These are phyloP conservation scores for Penicillium nucicola DNA, from an alignment of 495 filamentous ascomycete species.

Conservation along the genomic window DNA sequence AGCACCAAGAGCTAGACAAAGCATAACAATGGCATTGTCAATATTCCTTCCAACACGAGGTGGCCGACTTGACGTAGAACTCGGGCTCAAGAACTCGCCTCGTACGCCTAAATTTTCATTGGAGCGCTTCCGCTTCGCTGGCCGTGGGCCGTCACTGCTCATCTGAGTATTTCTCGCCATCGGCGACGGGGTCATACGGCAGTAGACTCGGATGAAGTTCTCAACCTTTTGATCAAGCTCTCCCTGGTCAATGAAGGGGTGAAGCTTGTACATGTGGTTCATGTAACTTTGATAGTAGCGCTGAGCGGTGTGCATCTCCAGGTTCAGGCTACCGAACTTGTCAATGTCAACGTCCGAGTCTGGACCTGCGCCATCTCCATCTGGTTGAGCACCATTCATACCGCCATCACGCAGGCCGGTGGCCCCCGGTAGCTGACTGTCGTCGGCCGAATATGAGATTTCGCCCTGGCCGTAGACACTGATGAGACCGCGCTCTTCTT, in stretches of 20 bases:
- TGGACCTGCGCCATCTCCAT: constrained; percentile 3
- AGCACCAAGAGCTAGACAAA: constrained; percentile 82
- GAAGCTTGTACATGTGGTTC: constrained; percentile 78
- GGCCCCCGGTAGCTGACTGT: constrained; percentile 16
- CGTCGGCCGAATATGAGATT: constrained; percentile 51
- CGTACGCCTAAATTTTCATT: constrained; percentile 25
- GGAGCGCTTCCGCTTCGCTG: constrained; percentile 46
- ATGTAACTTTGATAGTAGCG: constrained; percentile 70
- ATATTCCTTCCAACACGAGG: constrained; percentile 32
- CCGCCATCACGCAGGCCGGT: neutral
- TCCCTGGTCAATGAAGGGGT: constrained; percentile 73
- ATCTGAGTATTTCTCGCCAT: neutral
- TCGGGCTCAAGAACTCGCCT: constrained; percentile 13
- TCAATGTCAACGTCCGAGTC: constrained; percentile 49
- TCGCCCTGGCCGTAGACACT: constrained; percentile 78
- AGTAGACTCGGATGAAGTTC: constrained; percentile 47
- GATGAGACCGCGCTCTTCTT: constrained; percentile 72
- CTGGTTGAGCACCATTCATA: constrained; percentile 1
- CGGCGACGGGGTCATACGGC: constrained; percentile 18
- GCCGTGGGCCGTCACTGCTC: constrained; percentile 22
- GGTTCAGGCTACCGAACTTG: constrained; percentile 59
- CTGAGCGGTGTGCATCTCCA: constrained; percentile 59
- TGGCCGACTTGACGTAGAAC: constrained; percentile 4
- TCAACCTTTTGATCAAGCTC: constrained; percentile 47
- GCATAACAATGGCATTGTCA: constrained; percentile 72